Evolutionary conservation across 257 asterid genomes (phyloP).

Genomic region (Gynochthodes officinalis): DNA sequence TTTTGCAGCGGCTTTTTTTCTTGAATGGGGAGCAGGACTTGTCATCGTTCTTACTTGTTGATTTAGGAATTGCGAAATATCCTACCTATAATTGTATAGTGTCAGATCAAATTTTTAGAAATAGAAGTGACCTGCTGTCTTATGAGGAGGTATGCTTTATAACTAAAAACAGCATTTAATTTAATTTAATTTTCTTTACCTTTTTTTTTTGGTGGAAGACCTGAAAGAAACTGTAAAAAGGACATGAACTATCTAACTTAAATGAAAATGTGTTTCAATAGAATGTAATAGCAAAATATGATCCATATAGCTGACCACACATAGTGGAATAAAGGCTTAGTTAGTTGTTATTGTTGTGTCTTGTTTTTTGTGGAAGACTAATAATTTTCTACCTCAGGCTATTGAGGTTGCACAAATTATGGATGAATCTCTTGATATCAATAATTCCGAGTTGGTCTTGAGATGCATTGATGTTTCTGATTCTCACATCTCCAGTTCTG

Average conservation of each 20-base stretch:
- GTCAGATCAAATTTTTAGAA: slow-evolving; percentile 55
- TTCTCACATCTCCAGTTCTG: slow-evolving; percentile 40
- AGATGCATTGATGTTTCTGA: slow-evolving; percentile 69
- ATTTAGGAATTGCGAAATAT: slow-evolving; percentile 80
- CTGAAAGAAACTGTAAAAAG: too few species aligned
- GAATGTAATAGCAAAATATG: too few species aligned
- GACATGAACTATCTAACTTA: too few species aligned
- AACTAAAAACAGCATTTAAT: slow-evolving; percentile 4
- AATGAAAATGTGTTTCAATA: too few species aligned
- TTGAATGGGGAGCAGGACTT: slow-evolving; percentile 93
- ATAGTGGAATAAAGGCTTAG: too few species aligned
- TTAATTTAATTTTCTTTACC: too few species aligned
- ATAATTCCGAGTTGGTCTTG: slow-evolving; percentile 52
- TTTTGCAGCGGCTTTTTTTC: slow-evolving; percentile 87
- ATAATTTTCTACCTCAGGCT: slow-evolving; percentile 50
- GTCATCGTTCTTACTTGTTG: slow-evolving; percentile 84
- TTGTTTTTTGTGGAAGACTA: slow-evolving; percentile 5
- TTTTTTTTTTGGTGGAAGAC: too few species aligned
- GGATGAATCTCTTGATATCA: slow-evolving; percentile 71
- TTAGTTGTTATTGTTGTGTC: too few species aligned
- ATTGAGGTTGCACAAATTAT: slow-evolving; percentile 82
- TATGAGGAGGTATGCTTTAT: slow-evolving; percentile 72
- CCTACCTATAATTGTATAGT: slow-evolving; percentile 75
- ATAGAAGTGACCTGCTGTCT: slow-evolving; percentile 62
- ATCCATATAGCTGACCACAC: too few species aligned